phyloP scores from a whole-genome alignment of 139 green algal species.

The Gonium pectorale region DNA sequence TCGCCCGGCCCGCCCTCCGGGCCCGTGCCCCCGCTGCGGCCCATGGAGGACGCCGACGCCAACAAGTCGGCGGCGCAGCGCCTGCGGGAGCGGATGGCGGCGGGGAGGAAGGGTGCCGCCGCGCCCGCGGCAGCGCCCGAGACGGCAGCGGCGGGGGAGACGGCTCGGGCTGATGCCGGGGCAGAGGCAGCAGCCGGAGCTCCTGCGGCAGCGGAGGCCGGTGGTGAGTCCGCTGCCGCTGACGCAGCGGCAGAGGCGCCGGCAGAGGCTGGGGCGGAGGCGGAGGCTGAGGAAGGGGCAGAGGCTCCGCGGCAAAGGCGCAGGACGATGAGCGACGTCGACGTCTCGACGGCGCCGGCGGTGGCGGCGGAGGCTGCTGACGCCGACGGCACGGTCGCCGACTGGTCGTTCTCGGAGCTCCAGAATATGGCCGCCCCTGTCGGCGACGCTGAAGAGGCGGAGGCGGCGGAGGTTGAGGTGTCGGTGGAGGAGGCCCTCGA shows the following conservation, averaged over 20 bases:
- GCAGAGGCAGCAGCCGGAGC: constrained; percentile 3
- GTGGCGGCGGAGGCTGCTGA: constrained; percentile 29
- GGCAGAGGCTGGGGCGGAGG: neutral
- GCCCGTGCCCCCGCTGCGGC: neutral
- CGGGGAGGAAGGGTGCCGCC: neutral
- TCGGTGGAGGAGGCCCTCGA: constrained; percentile 39
- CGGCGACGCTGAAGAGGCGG: constrained; percentile 29
- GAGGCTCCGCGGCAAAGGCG: constrained; percentile 1
- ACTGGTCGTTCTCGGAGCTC: constrained; percentile 43
- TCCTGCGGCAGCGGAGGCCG: too few species aligned
- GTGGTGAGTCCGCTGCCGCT: too few species aligned
- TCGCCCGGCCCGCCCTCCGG: constrained; percentile 8
- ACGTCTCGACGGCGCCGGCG: constrained; percentile 11
- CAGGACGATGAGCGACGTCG: neutral
- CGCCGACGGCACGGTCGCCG: constrained; percentile 37
- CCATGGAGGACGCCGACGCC: constrained; percentile 20
- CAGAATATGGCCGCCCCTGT: constrained; percentile 34
- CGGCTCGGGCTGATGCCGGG: neutral
- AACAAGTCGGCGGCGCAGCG: constrained; percentile 81
- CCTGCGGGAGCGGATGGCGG: constrained; percentile 65
- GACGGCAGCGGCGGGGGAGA: constrained; percentile 10
- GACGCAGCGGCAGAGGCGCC: too few species aligned
- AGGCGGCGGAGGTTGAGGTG: constrained; percentile 42
- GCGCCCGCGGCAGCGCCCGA: constrained; percentile 1
- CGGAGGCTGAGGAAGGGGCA: neutral